A percentile compares a stretch with the other conserved stretches of the same genome.
Evolutionary conservation across 1,284 basidiomycete species (phyloP).

Genomic region (Inonotus obliquus): DNA sequence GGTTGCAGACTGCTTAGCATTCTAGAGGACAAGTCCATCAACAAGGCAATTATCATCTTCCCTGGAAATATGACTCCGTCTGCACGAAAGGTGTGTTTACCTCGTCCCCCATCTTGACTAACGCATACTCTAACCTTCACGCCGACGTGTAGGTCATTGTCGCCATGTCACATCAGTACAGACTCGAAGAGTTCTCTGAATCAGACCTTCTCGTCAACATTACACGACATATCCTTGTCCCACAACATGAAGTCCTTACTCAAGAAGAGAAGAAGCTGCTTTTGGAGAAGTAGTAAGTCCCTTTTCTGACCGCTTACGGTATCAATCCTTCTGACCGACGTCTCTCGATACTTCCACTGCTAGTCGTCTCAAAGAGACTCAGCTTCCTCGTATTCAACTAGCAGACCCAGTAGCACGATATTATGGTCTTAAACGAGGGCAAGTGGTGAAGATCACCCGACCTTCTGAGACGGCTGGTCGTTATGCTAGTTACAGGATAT

Average conservation of each 20-base stretch:
- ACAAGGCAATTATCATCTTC: constrained; percentile 93
- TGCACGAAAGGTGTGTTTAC: constrained; percentile 76
- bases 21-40: constrained; percentile 86
- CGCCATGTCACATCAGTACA: constrained; percentile 82
- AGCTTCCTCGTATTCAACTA: constrained; percentile 94
- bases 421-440: constrained; percentile 91
- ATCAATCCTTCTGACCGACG: not conserved
- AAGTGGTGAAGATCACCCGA: constrained; percentile 98
- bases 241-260: constrained; percentile 86
- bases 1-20: constrained; percentile 71
- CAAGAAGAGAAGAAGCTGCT: constrained; percentile 85
- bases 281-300: constrained; percentile 87
- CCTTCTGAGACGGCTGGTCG: constrained; percentile 96
- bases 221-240: constrained; percentile 92
- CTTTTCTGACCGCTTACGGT: constrained; percentile 4
- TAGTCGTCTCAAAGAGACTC: constrained; percentile 96
- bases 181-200: constrained; percentile 95
- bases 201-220: constrained; percentile 97
- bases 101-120: not conserved
- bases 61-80: constrained; percentile 95
- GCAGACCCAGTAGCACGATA: constrained; percentile 97
- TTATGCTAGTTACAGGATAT: constrained; percentile 90
- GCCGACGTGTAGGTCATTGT: constrained; percentile 73
- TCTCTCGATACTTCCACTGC: constrained; percentile 10
- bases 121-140: constrained; percentile 6